phyloP scores from a whole-genome alignment of 345 rosid genomes.

The Trapa bicornis region DNA sequence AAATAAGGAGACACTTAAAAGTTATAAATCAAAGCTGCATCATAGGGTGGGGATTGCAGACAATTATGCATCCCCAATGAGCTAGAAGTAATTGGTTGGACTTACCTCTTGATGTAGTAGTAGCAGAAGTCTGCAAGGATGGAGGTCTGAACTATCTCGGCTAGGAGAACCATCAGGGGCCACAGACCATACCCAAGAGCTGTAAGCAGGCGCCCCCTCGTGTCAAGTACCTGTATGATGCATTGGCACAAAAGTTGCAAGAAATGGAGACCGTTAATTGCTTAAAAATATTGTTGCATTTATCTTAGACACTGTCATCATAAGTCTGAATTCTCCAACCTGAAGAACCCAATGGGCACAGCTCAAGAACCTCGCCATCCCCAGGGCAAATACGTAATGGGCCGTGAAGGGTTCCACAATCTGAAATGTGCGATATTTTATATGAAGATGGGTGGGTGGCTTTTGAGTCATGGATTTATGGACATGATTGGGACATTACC shows the following conservation, averaged over 20 bases:
- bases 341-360: slow-evolving; percentile 99
- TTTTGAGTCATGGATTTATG: not conserved
- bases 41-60: too few relatives aligned
- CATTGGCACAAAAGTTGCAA: not conserved
- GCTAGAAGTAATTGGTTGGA: not conserved
- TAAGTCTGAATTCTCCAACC: slow-evolving; percentile 30
- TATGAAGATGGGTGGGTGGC: not conserved
- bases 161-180: slow-evolving; percentile 95
- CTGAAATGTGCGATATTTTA: slow-evolving; percentile 25
- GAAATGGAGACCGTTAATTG: not conserved
- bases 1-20: too few relatives aligned
- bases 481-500: slow-evolving; percentile 20
- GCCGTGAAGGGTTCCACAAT: slow-evolving; percentile 98
- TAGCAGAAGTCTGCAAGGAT: slow-evolving; percentile 96
- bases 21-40: not conserved
- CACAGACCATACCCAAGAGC: slow-evolving; percentile 92
- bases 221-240: slow-evolving; percentile 59
- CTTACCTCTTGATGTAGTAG: slow-evolving; percentile 80
- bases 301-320: not conserved
- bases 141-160: slow-evolving; percentile 93
- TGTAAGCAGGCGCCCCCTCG: slow-evolving; percentile 71
- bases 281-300: not conserved
- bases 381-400: slow-evolving; percentile 98
- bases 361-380: slow-evolving; percentile 95
- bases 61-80: not conserved